Base-by-base conservation (phyloP, 2,329 filamentous ascomycete genomes). In the Claviceps humidiphila region DNA sequence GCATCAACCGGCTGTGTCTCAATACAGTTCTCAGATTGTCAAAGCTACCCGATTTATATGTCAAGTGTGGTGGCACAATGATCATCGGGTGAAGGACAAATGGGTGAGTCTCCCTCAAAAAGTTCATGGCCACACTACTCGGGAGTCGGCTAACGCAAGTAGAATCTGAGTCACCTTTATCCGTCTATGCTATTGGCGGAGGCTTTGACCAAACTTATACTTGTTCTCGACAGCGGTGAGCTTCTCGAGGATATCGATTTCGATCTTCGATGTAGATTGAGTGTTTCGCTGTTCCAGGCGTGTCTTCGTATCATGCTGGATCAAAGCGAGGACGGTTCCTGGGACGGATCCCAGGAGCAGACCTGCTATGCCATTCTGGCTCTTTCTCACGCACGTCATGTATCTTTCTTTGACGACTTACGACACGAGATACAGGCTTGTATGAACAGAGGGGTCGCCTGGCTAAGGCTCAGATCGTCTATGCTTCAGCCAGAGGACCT, bases 51-150 rank as follows among this genome's bases (percentile, higher is more conserved):
- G 40, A 6, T 59, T 54, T 43, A 26, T 59, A 3, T 54, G 56
- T 40, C 22, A 51, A 9, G 37, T 11, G 4, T 58, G 56, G 55
- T 55, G 51, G 51, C 44, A 30, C n/a, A 40, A 16, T 22, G 55
- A 56, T 41, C 41, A 30, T 16, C 49, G 40, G 9, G 40, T 55
- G 14, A 51, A 54, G 38, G 57, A 57, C 51, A 57, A 58, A 54
- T 57, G 56, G 57, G 53, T 57, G 44, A 20, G 54, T 51, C 7
- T 24, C 30, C 8, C 40, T 34, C 9, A 11, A 17, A 13, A 7
- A 4, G 4, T 46, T 17, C 2, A 30, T 16, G 17, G 13, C 4
- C 2, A 22, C 11, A 3, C 5, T 38, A 1, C 20, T 22, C 20
- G 20, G 20, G 20, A 14, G 2, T 11, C 16, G n/a, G 30, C 49